These are phyloP conservation scores for Neonectria ditissima DNA, from an alignment of 2,329 filamentous ascomycete species.

Conservation along the genomic window DNA sequence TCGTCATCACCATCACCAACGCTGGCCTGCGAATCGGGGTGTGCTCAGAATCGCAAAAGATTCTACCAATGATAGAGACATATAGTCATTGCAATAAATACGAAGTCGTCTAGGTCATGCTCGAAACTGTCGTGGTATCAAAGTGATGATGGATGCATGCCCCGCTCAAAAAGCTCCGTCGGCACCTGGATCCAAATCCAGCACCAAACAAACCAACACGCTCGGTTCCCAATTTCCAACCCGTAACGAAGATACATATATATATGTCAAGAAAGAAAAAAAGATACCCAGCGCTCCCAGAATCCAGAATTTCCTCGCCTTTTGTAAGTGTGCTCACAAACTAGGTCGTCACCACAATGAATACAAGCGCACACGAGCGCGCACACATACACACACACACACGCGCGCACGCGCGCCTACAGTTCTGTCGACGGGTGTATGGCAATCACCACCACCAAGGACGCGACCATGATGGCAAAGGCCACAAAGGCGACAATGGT, in stretches of 20 bases:
- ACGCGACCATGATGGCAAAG: constrained; percentile 70
- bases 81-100: neutral
- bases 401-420: constrained; percentile 18
- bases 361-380: neutral
- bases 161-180: constrained; percentile 7
- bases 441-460: constrained; percentile 69
- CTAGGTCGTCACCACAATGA: neutral
- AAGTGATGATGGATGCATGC: constrained; percentile 17
- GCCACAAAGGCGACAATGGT: constrained; percentile 76
- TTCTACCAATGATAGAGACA: neutral
- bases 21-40: neutral
- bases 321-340: neutral
- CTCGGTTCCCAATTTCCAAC: neutral
- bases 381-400: no score
- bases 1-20: constrained; percentile 3
- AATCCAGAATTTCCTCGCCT: neutral
- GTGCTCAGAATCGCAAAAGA: neutral
- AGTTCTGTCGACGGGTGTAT: constrained; percentile 56
- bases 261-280: neutral
- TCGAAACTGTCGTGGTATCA: constrained; percentile 21
- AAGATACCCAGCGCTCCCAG: constrained; percentile 8
- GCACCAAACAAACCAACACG: no score
- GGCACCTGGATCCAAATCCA: constrained; percentile 7
- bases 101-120: neutral
- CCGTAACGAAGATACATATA: neutral